Evolutionary conservation across 306 rosid species (phyloP), one percentile per base, ranked within the genome.

Genomic region (Dryas octopetala): DNA sequence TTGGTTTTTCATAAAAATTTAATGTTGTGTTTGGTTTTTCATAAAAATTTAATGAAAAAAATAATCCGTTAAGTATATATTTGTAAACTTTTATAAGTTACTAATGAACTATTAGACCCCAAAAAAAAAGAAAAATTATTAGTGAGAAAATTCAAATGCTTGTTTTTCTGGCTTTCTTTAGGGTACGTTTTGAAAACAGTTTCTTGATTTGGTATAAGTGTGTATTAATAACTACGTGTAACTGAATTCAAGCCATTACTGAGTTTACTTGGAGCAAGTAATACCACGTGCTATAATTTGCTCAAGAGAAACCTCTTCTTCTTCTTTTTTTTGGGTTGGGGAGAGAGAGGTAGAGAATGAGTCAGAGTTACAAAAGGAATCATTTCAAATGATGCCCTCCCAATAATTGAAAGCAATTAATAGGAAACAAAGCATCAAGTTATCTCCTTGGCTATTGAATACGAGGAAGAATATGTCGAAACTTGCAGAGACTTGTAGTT

Each of bases 361-460:
- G n/a, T 44, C 14, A 43, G 2, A 17, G 70, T 66, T 17, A 5
- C 70, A 66, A 6, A n/a, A 51, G 15, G 11, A 47, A 68, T 49
- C 70, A 68, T 14, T 48, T 16, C 45, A 23, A 49, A 23, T 68
- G 40, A 68, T 68, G 57, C 72, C 10, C 43, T 68, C 5, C 28
- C 16, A 52, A 16, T 51, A 5, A 16, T 32, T 69, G 28, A 52
- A 51, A 4, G 62, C 49, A 44, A 44, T 66, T 44, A 8, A 43
- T 7, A 45, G 47, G 47, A 9, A 7, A 66, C 15, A 45, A 17
- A 11, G 16, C 23, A 52, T 52, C 19, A 52, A 52, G 57, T 52
- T 52, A 2, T 52, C 57, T 52, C 57, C 57, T 52, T 15, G 17
- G 14, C 57, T 12, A 12, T 52, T 52, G 6, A 8, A 46, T 46